phyloP scores from a whole-genome alignment of 2,329 filamentous ascomycete species.

The Dothideomycetes sp. region DNA sequence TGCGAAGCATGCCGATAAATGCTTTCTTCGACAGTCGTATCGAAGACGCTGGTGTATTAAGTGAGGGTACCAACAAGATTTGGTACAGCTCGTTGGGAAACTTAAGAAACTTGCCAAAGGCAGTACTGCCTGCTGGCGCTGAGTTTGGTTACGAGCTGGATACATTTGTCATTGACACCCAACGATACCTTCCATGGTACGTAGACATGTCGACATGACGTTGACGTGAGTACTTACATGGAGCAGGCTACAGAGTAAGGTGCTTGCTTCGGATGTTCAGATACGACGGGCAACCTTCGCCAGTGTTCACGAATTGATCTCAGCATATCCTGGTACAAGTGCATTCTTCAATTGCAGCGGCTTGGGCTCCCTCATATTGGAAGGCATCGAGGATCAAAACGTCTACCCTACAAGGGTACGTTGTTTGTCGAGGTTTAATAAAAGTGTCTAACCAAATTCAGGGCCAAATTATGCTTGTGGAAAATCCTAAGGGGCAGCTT shows the following conservation, averaged over 20 bases:
- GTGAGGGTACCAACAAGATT: constrained; percentile 1
- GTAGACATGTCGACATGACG: neutral
- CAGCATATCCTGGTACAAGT: constrained; percentile 42
- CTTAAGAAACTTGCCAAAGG: neutral
- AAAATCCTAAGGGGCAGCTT: constrained; percentile 42
- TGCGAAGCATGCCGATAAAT: constrained; percentile 2
- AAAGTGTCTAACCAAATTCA: neutral
- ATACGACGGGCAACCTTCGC: constrained; percentile 42
- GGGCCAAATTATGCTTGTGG: constrained; percentile 68
- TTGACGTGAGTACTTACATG: neutral
- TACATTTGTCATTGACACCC: constrained; percentile 6
- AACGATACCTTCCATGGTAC: constrained; percentile 7
- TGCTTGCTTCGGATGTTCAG: constrained; percentile 1
- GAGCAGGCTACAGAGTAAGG: constrained; percentile 4
- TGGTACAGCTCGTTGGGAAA: constrained; percentile 4
- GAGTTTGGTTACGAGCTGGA: constrained; percentile 4
- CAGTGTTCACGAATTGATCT: constrained; percentile 44
- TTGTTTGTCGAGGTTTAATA: neutral
- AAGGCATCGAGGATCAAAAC: constrained; percentile 62
- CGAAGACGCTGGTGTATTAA: constrained; percentile 2
- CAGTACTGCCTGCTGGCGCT: constrained; percentile 1
- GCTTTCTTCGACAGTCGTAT: constrained; percentile 1
- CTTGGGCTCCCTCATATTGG: constrained; percentile 57
- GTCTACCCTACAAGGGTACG: constrained; percentile 30
- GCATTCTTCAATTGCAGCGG: constrained; percentile 64